phyloP scores from a whole-genome alignment of 768 basidiomycete genomes.

The Fistulinella prunicolor region DNA sequence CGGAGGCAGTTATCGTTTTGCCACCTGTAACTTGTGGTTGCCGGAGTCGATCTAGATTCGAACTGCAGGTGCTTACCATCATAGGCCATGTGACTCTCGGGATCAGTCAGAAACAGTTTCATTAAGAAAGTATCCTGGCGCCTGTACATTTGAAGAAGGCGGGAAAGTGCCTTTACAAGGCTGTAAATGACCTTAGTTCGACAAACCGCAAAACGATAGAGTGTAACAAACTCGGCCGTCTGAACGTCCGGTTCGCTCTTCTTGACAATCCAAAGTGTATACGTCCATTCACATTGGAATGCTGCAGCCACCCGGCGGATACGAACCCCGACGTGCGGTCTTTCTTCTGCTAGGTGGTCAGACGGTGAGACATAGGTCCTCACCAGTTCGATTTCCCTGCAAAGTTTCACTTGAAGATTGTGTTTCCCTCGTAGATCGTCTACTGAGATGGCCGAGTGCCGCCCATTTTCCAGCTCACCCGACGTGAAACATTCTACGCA shows the following conservation, averaged over 20 bases:
- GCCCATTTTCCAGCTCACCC: neutral
- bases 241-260: neutral
- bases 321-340: neutral
- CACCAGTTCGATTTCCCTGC: neutral
- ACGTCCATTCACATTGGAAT: neutral
- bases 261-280: neutral
- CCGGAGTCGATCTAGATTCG: neutral
- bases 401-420: neutral
- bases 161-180: neutral
- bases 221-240: neutral
- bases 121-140: neutral
- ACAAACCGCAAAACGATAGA: neutral
- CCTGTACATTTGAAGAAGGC: neutral
- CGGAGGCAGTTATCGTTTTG: too few species aligned
- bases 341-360: neutral
- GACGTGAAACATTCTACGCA: neutral
- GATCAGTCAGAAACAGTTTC: neutral
- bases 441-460: neutral
- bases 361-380: neutral
- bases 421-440: neutral
- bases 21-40: neutral
- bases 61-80: neutral
- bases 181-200: neutral
- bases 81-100: neutral
- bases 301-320: neutral